A percentile compares a stretch with the other conserved stretches of the same genome.
Conservation (phyloP, 768 basidiomycete genomes). For the Suillus alpinus region DNA sequence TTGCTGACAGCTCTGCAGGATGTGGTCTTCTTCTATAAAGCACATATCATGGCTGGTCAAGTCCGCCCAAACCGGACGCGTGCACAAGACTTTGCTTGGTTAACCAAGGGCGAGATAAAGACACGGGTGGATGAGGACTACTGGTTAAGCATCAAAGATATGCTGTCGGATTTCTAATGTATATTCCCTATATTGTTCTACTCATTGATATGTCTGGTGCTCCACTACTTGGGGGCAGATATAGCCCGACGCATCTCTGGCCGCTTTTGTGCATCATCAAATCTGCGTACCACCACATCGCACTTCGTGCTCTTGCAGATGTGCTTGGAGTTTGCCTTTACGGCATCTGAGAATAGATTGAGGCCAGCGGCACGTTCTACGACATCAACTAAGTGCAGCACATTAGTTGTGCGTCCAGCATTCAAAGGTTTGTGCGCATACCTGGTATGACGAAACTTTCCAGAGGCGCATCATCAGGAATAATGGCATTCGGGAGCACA, state of each 20-base stretch:
- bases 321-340: constrained; percentile 75
- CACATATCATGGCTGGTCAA: constrained; percentile 89
- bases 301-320: constrained; percentile 91
- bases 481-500: constrained; percentile 91
- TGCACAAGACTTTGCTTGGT: constrained; percentile 84
- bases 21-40: constrained; percentile 88
- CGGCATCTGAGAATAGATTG: constrained; percentile 76
- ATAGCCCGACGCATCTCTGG: constrained; percentile 50
- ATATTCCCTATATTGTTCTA: constrained; percentile 6
- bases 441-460: constrained; percentile 81
- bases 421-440: constrained; percentile 32
- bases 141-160: constrained; percentile 76
- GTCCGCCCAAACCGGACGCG: constrained; percentile 53
- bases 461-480: constrained; percentile 80
- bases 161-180: constrained; percentile 61
- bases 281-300: constrained; percentile 80
- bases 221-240: constrained; percentile 35
- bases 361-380: constrained; percentile 91
- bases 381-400: constrained; percentile 63
- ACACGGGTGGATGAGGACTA: constrained; percentile 64
- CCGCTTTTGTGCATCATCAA: constrained; percentile 86
- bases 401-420: neutral
- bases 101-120: constrained; percentile 89
- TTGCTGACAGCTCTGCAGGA: constrained; percentile 42
- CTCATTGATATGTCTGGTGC: neutral